Evolutionary conservation across 2,329 filamentous ascomycete species (phyloP).

Genomic region (Aspergillus novofumigatus): DNA sequence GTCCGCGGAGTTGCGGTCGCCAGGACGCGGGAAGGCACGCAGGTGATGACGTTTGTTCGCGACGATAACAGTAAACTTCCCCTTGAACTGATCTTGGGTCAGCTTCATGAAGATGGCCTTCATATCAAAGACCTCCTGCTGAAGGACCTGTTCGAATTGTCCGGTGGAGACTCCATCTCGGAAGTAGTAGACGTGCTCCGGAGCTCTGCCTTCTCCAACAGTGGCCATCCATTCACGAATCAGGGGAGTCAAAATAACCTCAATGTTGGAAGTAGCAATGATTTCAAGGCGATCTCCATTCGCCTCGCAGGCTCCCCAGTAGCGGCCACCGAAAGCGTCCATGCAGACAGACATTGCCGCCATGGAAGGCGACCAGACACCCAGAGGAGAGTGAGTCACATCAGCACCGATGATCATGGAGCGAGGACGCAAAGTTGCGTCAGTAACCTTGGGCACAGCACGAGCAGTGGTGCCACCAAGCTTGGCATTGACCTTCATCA

Average conservation of each 20-base stretch:
- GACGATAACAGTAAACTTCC: slow-evolving; percentile 79
- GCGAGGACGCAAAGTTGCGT: slow-evolving; percentile 31
- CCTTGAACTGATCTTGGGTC: slow-evolving; percentile 35
- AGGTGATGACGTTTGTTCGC: slow-evolving; percentile 94
- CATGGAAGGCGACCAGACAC: slow-evolving; percentile 65
- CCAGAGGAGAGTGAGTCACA: slow-evolving; percentile 77
- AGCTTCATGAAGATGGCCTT: slow-evolving; percentile 53
- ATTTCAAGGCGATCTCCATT: slow-evolving; percentile 83
- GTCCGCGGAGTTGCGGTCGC: slow-evolving; percentile 54
- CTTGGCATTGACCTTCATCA: slow-evolving; percentile 97
- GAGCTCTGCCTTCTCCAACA: slow-evolving; percentile 52
- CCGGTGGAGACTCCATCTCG: slow-evolving; percentile 89
- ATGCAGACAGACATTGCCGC: slow-evolving; percentile 82
- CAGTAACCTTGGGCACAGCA: slow-evolving; percentile 41
- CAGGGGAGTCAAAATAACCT: slow-evolving; percentile 62
- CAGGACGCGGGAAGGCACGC: slow-evolving; percentile 74
- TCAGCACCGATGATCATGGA: slow-evolving; percentile 90
- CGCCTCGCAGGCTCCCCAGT: slow-evolving; percentile 72
- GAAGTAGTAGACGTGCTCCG: slow-evolving; percentile 81
- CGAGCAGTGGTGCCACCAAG: slow-evolving; percentile 74
- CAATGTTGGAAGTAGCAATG: slow-evolving; percentile 63
- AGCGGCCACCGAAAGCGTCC: slow-evolving; percentile 68
- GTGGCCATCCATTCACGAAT: slow-evolving; percentile 60
- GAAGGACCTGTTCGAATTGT: slow-evolving; percentile 74
- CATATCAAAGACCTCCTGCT: slow-evolving; percentile 71